Evolutionary conservation across 2,329 filamentous ascomycete genomes (phyloP), one percentile per base, ranked within the genome.

Genomic region (Alternaria infectoria): DNA sequence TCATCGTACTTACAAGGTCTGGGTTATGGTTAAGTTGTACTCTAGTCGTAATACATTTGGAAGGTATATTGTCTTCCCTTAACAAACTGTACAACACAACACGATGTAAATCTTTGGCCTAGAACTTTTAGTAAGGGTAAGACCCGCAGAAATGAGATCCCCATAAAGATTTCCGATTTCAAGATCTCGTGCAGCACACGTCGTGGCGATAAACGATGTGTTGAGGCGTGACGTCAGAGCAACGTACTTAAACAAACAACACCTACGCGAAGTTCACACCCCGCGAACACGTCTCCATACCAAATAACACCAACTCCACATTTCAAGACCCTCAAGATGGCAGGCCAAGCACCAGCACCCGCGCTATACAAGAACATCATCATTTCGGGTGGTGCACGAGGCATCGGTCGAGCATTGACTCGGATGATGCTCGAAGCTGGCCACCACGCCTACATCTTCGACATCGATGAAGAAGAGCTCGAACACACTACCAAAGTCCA

Each of bases 341-440:
- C 45, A 45, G 52, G 44, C 15, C 59, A 57, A 62, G 21, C 59
- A 50, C 57, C 45, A 40, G 59, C 44, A 12, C 59, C 59, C 4
- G 51, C 59, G 13, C 50, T 65, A 30, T 72, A 74, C 17, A 77
- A 73, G 54, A 77, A 79, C 30, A 72, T 80, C 56, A 69, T 83
- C 67, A 76, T 83, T 43, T 79, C 76, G 30, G 83, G 83, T 23
- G 82, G 80, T 25, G 83, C 81, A 6, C 79, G 80, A 46, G 84
- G 83, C n/a, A 85, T 86, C 61, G 83, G 84, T 13, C 78, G 84
- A 54, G 80, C 78, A 28, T 69, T 85, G 32, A 79, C 79, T n/a
- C 81, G 83, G 23, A 82, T 84, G 62, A 80, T 82, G 57, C 81
- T 82, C 46, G 73, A 80, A 66, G 73, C 74, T 17, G 83, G 83